phyloP scores from a whole-genome alignment of 345 rosid genomes.

The Boechera retrofracta region DNA sequence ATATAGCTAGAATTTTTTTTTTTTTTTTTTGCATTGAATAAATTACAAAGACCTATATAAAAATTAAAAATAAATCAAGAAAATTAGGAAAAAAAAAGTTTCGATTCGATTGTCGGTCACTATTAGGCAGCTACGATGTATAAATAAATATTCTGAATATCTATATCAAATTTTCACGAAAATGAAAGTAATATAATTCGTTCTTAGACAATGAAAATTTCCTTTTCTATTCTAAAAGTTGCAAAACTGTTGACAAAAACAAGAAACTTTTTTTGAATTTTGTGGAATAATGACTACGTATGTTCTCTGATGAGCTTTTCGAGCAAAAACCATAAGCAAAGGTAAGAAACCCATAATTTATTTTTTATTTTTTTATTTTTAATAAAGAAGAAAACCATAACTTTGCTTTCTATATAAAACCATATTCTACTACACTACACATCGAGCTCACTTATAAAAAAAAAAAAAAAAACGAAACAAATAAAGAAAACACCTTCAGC shows the following conservation, averaged over 20 bases:
- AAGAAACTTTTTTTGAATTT: not conserved
- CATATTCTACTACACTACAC: not conserved
- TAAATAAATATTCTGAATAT: not conserved
- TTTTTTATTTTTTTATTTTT: too few relatives aligned
- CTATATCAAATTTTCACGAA: not conserved
- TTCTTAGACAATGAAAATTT: not conserved
- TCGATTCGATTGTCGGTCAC: not conserved
- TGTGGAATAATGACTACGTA: slow-evolving; percentile 25
- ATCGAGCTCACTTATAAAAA: slow-evolving; percentile 24
- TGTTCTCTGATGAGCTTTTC: slow-evolving; percentile 10
- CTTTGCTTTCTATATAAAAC: slow-evolving; percentile 16
- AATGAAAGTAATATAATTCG: not conserved
- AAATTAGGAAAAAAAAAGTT: not conserved
- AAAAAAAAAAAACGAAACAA: not conserved
- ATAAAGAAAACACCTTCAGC: slow-evolving; percentile 56
- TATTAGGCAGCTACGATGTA: not conserved
- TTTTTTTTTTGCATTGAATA: not conserved
- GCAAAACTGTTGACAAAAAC: not conserved
- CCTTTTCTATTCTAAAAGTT: not conserved
- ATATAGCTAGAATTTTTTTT: not conserved
- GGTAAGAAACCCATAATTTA: not conserved
- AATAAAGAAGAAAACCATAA: too few relatives aligned
- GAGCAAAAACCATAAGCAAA: slow-evolving; percentile 23
- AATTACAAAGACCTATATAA: not conserved
- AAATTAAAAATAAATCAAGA: too few relatives aligned